These are phyloP conservation scores for Picochlorum costavermella DNA, from an alignment of 139 green algal genomes.

Conservation along the genomic window DNA sequence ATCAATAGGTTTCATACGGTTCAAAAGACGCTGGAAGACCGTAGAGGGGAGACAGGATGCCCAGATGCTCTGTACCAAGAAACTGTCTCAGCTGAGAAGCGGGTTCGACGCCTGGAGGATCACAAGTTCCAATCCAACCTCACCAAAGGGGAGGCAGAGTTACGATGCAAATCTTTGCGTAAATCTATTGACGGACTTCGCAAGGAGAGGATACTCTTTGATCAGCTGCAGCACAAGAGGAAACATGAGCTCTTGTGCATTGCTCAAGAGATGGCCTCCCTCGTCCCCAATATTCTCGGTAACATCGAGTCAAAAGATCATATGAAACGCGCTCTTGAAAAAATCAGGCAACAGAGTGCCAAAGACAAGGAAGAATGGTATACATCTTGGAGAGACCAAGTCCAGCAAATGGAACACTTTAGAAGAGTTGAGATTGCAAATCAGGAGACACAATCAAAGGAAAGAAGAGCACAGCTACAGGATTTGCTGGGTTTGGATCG, in stretches of 20 bases:
- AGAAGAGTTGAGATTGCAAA: background rate
- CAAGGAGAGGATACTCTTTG: slow-evolving; percentile 79
- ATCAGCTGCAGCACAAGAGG: slow-evolving; percentile 74
- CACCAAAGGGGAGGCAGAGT: background rate
- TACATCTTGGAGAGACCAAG: background rate
- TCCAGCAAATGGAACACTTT: background rate
- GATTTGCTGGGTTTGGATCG: background rate
- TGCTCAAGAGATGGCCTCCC: background rate
- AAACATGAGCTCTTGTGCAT: slow-evolving; percentile 51
- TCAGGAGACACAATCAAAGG: background rate
- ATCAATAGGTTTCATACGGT: slow-evolving; percentile 1
- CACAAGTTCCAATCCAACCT: slow-evolving; percentile 53
- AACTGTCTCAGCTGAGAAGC: slow-evolving; percentile 44
- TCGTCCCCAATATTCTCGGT: background rate
- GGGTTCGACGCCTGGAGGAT: slow-evolving; percentile 76
- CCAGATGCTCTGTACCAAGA: slow-evolving; percentile 59
- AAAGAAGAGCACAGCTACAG: background rate
- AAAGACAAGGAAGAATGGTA: background rate
- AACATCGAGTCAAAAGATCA: background rate
- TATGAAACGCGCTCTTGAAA: too few species aligned
- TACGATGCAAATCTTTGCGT: slow-evolving; percentile 35
- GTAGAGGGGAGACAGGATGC: slow-evolving; percentile 66
- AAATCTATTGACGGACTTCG: slow-evolving; percentile 75
- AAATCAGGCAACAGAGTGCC: too few species aligned
- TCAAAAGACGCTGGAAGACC: slow-evolving; percentile 23